phyloP scores from a whole-genome alignment of 768 basidiomycete species.

The Russula sp. region DNA sequence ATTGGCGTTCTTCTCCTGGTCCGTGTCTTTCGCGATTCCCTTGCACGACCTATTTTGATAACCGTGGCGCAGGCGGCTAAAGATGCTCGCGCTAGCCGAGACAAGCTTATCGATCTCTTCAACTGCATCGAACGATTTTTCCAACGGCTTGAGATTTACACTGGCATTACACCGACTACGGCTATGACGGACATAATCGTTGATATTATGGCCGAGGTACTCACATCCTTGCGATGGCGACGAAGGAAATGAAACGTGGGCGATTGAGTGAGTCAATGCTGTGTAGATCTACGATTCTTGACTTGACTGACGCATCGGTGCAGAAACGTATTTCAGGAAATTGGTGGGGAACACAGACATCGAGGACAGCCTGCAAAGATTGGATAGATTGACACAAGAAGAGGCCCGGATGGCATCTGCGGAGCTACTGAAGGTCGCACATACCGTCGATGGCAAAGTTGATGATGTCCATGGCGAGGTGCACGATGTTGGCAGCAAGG shows the following conservation, averaged over 20 bases:
- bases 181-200: not conserved
- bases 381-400: not conserved
- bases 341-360: not conserved
- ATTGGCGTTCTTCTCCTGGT: not conserved
- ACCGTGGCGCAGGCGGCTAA: not conserved
- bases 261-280: not conserved
- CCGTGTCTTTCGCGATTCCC: not conserved
- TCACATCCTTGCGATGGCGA: not conserved
- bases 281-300: not conserved
- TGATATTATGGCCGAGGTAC: not conserved
- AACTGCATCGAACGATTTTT: not conserved
- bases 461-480: too few species aligned
- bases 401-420: not conserved
- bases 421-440: not conserved
- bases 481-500: too few species aligned
- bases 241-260: not conserved
- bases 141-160: not conserved
- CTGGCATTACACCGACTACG: not conserved
- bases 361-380: not conserved
- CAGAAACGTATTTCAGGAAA: not conserved
- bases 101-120: not conserved
- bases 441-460: not conserved
- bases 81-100: not conserved
- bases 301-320: not conserved
- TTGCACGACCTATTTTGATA: not conserved